Evolutionary conservation across 495 filamentous ascomycete species (phyloP), one percentile per base, ranked within the genome.

Genomic region (Cudoniella acicularis): DNA sequence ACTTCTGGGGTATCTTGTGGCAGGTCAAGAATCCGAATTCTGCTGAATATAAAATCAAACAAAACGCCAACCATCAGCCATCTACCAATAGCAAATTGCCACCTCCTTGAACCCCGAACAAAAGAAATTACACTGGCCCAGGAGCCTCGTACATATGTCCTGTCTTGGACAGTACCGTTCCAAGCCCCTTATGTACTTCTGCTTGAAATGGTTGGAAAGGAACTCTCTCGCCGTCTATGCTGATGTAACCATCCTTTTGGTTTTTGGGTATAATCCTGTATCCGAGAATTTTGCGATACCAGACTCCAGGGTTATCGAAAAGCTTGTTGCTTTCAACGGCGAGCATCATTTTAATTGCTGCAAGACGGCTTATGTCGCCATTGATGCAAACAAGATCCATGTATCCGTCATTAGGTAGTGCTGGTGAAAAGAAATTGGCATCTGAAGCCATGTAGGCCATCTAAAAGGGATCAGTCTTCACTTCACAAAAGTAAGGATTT

Each of bases 391-490:
- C 76, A 23, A 98, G 75, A 67, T 98, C 94, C 71, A 96, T 81
- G 52, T 87, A 76, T 9, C 93, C 94, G 67, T 98, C 94, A 54
- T 85, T 83, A 6, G 91, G 89, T 11, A 94, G 79, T 0, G 94
- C 81, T 1, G 90, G 87, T 0, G 90, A 80, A 79, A 98, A 98
- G 77, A 97, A 95, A 64, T 89, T 90, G 30, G 85, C 81, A 55
- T 90, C 87, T 21, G 92, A 82, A 1, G 91, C 85, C 90, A 98
- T 91, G 72, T 87, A 90, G 3, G 90, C 84, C 91, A 97, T 94
- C 81, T 86, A 17, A 9, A 30, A 48, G 21, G 23, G 11, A 49
- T 48, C 54, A 62, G 3, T 8, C 16, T 13, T 10, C 25, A 48
- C 57, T 13, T 10, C 40, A 46, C 36, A 52, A 1, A 36, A 49